Evolutionary conservation across 2,329 filamentous ascomycete species (phyloP), one percentile per base, ranked within the genome.

Genomic region (Colletotrichum theobromicola): DNA sequence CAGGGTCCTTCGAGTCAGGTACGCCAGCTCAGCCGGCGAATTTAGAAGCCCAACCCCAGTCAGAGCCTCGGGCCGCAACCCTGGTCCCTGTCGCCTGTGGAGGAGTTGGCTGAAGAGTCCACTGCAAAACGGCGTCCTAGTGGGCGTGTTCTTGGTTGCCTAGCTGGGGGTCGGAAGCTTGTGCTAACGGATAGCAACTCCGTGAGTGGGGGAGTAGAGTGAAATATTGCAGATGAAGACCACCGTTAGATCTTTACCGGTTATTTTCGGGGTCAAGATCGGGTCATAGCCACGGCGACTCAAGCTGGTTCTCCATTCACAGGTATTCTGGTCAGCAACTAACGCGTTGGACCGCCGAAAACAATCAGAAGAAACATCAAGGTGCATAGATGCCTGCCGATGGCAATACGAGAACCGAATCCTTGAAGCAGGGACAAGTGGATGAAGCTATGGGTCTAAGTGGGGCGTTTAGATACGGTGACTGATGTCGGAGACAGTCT

Each of bases 241-340:
- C 42, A 50, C 12, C 10, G n/a, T 21, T n/a, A 50, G n/a, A 21
- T 50, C n/a, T 21, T 50, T 50, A n/a, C 13, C 2, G 0, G 8
- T n/a, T 5, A 9, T 42, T 42, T 42, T 42, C 16, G 42, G 42
- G 10, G 42, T 7, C 10, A 9, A 3, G 3, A n/a, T 50, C 42
- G 1, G 21, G n/a, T 0, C 42, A 50, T 12, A 0, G 42, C 1
- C 10, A 21, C 42, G 5, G n/a, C n/a, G 42, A 4, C 10, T 21
- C 10, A 50, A 21, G n/a, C 1, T 21, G 3, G 42, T 50, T 50
- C 10, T 21, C 5, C 2, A 50, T 7, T 21, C 2, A 2, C 42
- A 50, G 2, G n/a, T 50, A 21, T 13, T 21, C n/a, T 2, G 21
- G 13, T 6, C 1, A 50, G 10, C 2, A 0, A n/a, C 18, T 18